phyloP scores from a whole-genome alignment of 1,284 basidiomycete species.

The Somion occarium region DNA sequence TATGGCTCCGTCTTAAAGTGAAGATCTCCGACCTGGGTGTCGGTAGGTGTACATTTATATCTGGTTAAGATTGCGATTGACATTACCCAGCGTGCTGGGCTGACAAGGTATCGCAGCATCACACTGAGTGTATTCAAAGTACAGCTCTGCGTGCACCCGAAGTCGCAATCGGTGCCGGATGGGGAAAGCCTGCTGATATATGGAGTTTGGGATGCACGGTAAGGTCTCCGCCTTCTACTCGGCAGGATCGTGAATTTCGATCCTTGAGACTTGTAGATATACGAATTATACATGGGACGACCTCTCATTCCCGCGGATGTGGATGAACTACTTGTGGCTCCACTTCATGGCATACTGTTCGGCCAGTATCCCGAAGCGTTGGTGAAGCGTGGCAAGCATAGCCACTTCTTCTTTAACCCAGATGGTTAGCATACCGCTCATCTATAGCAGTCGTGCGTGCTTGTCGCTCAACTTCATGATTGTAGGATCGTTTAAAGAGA shows the following conservation, averaged over 20 bases:
- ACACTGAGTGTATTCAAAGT: constrained; percentile 24
- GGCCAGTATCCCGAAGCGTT: not conserved
- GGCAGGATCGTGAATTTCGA: too few species aligned
- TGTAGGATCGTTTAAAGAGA: not conserved
- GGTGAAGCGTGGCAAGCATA: not conserved
- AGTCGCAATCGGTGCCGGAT: constrained; percentile 29
- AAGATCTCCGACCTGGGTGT: not conserved
- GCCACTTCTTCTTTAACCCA: not conserved
- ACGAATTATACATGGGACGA: not conserved
- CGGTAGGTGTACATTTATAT: not conserved
- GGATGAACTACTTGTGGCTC: not conserved
- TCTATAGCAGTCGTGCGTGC: not conserved
- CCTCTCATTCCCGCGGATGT: not conserved
- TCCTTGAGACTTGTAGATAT: not conserved
- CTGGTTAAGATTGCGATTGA: not conserved
- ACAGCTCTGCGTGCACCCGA: constrained; percentile 31
- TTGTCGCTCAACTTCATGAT: not conserved
- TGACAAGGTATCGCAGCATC: not conserved
- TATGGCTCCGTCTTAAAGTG: not conserved
- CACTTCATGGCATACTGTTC: not conserved
- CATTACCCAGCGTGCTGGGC: not conserved
- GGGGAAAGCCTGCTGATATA: constrained; percentile 30
- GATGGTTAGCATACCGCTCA: not conserved
- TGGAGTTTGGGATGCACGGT: constrained; percentile 35
- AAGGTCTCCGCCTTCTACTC: not conserved